Evolutionary conservation across 1,284 basidiomycete genomes (phyloP).

Genomic region (Ustilago hordei): DNA sequence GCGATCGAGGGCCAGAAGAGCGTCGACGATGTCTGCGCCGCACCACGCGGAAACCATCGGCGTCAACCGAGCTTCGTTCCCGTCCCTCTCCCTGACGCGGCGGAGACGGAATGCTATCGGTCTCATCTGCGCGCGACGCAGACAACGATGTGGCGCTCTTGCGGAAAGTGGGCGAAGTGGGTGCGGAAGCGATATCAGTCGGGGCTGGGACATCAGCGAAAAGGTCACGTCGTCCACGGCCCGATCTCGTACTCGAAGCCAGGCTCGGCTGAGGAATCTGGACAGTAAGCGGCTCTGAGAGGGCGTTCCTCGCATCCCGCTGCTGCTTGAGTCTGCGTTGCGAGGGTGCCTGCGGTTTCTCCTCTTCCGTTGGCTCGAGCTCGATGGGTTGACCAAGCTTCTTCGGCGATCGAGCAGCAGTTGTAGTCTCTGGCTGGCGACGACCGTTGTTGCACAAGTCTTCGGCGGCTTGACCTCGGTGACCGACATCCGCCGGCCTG

Average conservation of each 20-base stretch:
- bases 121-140: constrained; percentile 36
- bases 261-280: constrained; percentile 11
- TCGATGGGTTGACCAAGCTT: constrained; percentile 27
- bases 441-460: constrained; percentile 5
- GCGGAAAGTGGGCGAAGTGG: constrained; percentile 42
- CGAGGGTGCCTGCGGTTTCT: not conserved
- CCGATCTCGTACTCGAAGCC: not conserved
- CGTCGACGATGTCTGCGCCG: constrained; percentile 35
- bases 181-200: constrained; percentile 44
- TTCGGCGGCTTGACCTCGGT: constrained; percentile 8
- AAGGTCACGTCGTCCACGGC: constrained; percentile 4
- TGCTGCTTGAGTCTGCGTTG: not conserved
- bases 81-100: not conserved
- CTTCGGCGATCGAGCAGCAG: constrained; percentile 11
- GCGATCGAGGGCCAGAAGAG: constrained; percentile 33
- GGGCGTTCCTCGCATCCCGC: not conserved
- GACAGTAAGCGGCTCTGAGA: constrained; percentile 10
- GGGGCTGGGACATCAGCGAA: constrained; percentile 29
- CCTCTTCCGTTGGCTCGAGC: constrained; percentile 22
- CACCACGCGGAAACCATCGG: constrained; percentile 51
- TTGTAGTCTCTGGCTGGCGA: not conserved
- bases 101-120: constrained; percentile 19
- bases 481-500: constrained; percentile 24
- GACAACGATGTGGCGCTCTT: constrained; percentile 7
- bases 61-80: constrained; percentile 20